Evolutionary conservation across 768 basidiomycete species (phyloP), one percentile per base, ranked within the genome.

Genomic region (Suillus tomentosus): DNA sequence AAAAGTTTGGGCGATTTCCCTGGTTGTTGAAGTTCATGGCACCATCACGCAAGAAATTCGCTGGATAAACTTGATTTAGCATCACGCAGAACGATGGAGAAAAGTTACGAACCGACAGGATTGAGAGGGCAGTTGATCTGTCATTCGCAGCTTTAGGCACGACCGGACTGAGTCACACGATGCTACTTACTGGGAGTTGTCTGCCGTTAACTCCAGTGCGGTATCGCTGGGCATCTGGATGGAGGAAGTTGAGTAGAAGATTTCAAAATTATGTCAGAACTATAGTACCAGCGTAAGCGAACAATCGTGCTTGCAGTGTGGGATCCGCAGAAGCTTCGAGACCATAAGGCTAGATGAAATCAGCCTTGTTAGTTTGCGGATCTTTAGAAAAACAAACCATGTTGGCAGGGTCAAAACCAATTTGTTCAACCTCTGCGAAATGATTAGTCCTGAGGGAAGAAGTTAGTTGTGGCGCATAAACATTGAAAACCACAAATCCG

Each of bases 291-390:
- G 80, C 81, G 69, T 88, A 87, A 1, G 84, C 81, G 74, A 86
- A 87, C 60, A 87, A 74, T 40, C 85, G 82, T 19, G 80, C 79
- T 71, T 87, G 86, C 24, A 87, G 79, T 48, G 84, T 84, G 2
- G 85, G 86, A 72, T 87, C 86, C 54, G 82, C 83, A 0, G 79
- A 80, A 7, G 84, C 78, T 72, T 84, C 85, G 67, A 79, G 74
- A 17, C 79, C 79, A 63, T 73, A 65, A 13, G 69, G 69, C 69
- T 70, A 24, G 53, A 48, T 17, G 5, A 11, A 13, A 31, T 50
- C 8, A 24, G 22, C 13, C 22, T 51, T 37, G 47, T 27, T 19
- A 2, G 17, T 27, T 15, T 11, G 37, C 10, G 24, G 42, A 50
- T 27, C 11, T 17, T 34, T 10, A 37, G 17, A 17, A 42, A 31